Evolutionary conservation across 305 asterid species (phyloP), one percentile per base, ranked within the genome.

Genomic region (Plantago rigida): DNA sequence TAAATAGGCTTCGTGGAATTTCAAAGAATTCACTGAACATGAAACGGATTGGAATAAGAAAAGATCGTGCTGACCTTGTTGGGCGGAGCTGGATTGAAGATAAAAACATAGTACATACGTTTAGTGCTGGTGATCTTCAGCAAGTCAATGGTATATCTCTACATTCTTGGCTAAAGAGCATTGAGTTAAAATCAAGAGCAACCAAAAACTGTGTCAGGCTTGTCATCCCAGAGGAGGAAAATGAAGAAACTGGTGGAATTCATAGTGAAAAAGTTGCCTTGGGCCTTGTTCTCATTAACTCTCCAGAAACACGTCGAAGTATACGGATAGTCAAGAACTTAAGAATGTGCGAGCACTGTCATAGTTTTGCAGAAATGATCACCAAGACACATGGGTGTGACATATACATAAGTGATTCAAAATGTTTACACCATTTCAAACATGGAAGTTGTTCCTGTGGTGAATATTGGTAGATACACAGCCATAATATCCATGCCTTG

Each of bases 381-480:
- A 84, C 92, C 14, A 70, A 64, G 56, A 69, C 55, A 36, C 71
- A 69, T 36, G 67, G 64, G 10, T 68, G 84, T 62, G 85, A 81
- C 64, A 77, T 89, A 76, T 83, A 79, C 46, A 17, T 83, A 26
- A 65, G 63, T 19, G 94, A 87, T 62, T 67, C 87, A 15, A 79
- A 72, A 71, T 84, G 89, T 77, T 75, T 89, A 51, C 97, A 89
- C 76, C 95, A 78, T 84, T 82, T 89, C 73, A 76, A 76, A 60
- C 53, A 80, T n/a, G 94, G 95, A 47, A 66, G 48, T 24, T 89
- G 95, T 75, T 86, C 96, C 60, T 89, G 95, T 73, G 85, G 81
- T 28, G 83, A 81, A 39, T 89, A 84, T 75, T 89, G 96, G 95
- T 89, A 82, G 77, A 36, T 60, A 34, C 26, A 56, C 4, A 13